Evolutionary conservation across 2,329 filamentous ascomycete genomes (phyloP).

Genomic region (Arthrinium puccinioides): DNA sequence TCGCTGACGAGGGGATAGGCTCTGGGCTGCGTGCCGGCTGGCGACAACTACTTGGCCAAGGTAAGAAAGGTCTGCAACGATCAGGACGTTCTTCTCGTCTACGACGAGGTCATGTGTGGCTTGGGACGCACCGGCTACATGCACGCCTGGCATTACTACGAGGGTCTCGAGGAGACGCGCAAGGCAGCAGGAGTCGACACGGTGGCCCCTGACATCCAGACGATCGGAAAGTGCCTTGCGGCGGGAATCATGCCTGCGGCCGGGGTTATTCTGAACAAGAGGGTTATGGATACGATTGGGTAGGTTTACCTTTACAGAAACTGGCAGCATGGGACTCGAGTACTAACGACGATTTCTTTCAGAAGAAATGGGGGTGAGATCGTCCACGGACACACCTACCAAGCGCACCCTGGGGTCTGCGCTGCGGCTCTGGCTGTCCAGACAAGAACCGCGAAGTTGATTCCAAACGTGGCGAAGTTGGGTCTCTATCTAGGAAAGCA

Average conservation of each 20-base stretch:
- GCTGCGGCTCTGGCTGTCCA: neutral
- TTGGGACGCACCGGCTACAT: neutral
- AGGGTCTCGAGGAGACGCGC: neutral
- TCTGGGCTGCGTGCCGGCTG: neutral
- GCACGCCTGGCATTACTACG: neutral
- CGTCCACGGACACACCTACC: neutral
- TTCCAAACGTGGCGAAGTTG: neutral
- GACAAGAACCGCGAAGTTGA: neutral
- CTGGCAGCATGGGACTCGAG: neutral
- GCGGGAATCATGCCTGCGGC: neutral
- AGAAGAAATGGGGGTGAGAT: neutral
- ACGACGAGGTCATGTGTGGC: constrained; percentile 2
- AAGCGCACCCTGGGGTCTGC: neutral
- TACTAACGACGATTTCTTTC: neutral
- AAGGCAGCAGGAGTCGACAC: neutral
- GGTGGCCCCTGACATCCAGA: neutral
- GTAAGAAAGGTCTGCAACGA: neutral
- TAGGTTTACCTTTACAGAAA: neutral
- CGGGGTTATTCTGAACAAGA: neutral
- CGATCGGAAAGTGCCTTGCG: neutral
- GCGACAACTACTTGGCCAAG: neutral
- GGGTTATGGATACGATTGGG: neutral
- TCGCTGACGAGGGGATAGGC: neutral
- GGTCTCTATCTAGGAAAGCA: neutral
- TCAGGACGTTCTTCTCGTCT: neutral